These are phyloP conservation scores for Viola odorata DNA, from an alignment of 345 rosid species.

Conservation along the genomic window DNA sequence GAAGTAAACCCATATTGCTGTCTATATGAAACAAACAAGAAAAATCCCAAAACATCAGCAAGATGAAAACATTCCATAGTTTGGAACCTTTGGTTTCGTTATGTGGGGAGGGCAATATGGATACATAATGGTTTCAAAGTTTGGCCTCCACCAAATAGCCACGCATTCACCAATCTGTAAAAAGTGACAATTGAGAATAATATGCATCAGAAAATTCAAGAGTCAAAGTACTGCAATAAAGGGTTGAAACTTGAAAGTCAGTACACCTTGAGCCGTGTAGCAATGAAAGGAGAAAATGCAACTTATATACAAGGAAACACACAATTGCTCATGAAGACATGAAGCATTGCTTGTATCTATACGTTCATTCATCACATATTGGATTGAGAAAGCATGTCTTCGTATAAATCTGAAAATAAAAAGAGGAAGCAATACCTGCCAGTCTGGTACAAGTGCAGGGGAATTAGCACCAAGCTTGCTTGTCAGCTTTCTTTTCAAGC, in stretches of 20 bases:
- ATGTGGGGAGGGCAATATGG: conserved; percentile 98
- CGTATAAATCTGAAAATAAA: background rate
- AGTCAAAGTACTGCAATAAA: too few species aligned
- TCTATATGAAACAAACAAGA: background rate
- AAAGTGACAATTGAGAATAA: background rate
- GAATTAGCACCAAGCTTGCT: conserved; percentile 96
- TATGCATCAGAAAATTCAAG: conserved; percentile 1
- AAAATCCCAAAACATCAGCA: background rate
- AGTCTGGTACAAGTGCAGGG: conserved; percentile 68
- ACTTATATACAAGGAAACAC: conserved; percentile 14
- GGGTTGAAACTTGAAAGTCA: too few species aligned
- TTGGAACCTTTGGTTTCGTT: conserved; percentile 80
- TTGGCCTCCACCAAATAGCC: conserved; percentile 99
- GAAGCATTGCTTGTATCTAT: background rate
- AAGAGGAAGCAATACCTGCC: conserved; percentile 57
- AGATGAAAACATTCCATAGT: conserved; percentile 1
- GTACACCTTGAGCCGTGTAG: too few species aligned
- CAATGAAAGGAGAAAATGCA: background rate
- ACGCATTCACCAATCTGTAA: conserved; percentile 91
- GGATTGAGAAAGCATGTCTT: too few species aligned
- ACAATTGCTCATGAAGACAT: conserved; percentile 2
- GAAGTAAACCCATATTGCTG: conserved; percentile 6
- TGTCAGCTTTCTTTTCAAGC: conserved; percentile 84
- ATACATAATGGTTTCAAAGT: conserved; percentile 94
- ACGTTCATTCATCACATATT: too few species aligned